A percentile compares a stretch with the other conserved stretches of the same genome.
Evolutionary conservation across 169 alveolate genomes (phyloP).

Genomic region (Plasmodium reichenowi): DNA sequence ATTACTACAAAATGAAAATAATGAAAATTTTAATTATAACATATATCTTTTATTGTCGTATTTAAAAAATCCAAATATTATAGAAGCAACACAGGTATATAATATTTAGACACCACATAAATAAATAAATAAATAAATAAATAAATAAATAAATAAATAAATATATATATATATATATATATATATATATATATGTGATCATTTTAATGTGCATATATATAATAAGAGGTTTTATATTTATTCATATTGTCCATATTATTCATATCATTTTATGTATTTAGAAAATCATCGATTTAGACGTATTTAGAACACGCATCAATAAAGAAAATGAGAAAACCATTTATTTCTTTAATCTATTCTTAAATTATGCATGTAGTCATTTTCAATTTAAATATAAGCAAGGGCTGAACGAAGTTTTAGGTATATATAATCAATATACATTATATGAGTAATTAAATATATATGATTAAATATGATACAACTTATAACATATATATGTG

Average conservation of each 20-base stretch:
- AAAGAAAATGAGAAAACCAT: constrained; percentile 56
- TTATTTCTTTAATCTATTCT: constrained; percentile 71
- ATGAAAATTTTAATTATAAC: constrained; percentile 41
- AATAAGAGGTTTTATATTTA: no score
- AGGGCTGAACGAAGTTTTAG: constrained; percentile 85
- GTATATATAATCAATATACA: constrained; percentile 23
- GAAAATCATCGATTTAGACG: constrained; percentile 66
- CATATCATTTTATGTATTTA: neutral
- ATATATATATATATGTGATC: no score
- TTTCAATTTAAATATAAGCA: constrained; percentile 81
- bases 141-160: no score
- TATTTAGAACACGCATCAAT: constrained; percentile 64
- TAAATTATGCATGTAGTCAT: constrained; percentile 80
- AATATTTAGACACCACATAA: neutral
- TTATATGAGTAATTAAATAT: no score
- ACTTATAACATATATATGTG: neutral
- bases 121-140: neutral
- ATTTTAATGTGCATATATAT: no score
- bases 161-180: neutral
- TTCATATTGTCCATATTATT: no score
- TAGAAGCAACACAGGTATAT: constrained; percentile 57
- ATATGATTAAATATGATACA: neutral
- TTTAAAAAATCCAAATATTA: constrained; percentile 52
- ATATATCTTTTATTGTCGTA: constrained; percentile 60
- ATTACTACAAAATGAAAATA: constrained; percentile 31